phyloP scores from a whole-genome alignment of 305 asterid genomes.

The Fraxinus sp. region DNA sequence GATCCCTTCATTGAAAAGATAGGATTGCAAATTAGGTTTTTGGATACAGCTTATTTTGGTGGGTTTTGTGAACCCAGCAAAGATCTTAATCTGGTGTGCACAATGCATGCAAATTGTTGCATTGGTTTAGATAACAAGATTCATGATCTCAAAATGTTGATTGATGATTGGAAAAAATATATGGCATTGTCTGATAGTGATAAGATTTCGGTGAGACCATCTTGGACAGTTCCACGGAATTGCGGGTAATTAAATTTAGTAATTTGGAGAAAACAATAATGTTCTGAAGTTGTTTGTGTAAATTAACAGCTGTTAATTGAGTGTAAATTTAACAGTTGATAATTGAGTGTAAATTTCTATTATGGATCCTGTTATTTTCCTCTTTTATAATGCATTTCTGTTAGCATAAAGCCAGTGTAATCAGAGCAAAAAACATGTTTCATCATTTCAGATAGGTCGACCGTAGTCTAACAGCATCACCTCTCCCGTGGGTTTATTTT shows the following conservation, averaged over 20 bases:
- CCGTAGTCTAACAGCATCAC: not conserved
- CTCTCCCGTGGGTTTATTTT: not conserved
- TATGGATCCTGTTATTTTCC: not conserved
- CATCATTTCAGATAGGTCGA: not conserved
- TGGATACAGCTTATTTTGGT: constrained; percentile 51
- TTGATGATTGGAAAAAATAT: constrained; percentile 49
- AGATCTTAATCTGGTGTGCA: constrained; percentile 43
- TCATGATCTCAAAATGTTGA: constrained; percentile 47
- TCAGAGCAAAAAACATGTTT: not conserved
- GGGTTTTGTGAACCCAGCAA: constrained; percentile 56
- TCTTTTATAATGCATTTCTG: too few species aligned
- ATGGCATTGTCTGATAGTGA: constrained; percentile 3
- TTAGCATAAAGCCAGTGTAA: not conserved
- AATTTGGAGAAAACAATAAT: not conserved
- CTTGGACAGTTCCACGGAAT: constrained; percentile 46
- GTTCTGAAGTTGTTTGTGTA: not conserved
- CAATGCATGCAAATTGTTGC: constrained; percentile 73
- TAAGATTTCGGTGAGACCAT: constrained; percentile 21
- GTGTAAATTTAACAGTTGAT: not conserved
- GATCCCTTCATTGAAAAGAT: constrained; percentile 27
- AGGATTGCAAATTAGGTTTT: constrained; percentile 43
- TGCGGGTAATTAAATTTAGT: constrained; percentile 22
- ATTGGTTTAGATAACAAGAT: constrained; percentile 46
- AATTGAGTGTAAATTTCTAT: not conserved
- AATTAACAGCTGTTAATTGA: too few species aligned